Evolutionary conservation across 2,329 filamentous ascomycete species (phyloP), one percentile per base, ranked within the genome.

Genomic region (Ilyonectria sp.): DNA sequence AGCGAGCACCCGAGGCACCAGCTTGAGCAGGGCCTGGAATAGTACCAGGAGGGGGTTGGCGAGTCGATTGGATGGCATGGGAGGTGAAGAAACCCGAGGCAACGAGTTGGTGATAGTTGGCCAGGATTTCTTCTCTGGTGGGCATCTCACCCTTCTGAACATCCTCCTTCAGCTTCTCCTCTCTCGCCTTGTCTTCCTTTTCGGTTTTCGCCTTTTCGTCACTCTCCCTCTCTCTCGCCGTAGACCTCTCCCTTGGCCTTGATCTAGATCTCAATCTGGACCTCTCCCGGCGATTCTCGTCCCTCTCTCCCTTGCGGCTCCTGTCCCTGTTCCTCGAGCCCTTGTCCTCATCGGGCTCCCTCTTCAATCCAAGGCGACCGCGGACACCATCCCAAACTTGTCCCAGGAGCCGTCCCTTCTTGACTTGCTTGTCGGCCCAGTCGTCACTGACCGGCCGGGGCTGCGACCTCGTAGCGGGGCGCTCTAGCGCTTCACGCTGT

Each of bases 81-180:
- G 85, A 81, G 53, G 85, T 82, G 76, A 90, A 90, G 83, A 90
- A 90, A 66, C 88, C 88, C 6, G 84, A 84, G 2, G 86, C 84
- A 71, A 90, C 82, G 63, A 90, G 83, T 70, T 86, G 80, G 70
- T 88, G 85, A 77, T 90, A 90, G 74, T 82, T 89, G 67, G 85
- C 83, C 74, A 88, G 71, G 60, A 90, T 83, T 64, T 90, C 86
- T 58, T 90, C 88, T 70, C 74, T 75, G 35, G 77, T 75, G 3
- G 79, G 79, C 70, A 76, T 75, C 7, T 79, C 78, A 15, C 69
- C 64, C 55, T 68, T 68, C 17, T 63, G 29, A 2, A 37, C 50
- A 13, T 50, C 53, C 17, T 69, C 69, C 44, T 68, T 64, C 40
- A 59, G 44, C 19, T 63, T 60, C 44, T 50, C 56, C 15, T 65